Base-by-base conservation (phyloP, 139 green algal species). In the Eudorina sp. region DNA sequence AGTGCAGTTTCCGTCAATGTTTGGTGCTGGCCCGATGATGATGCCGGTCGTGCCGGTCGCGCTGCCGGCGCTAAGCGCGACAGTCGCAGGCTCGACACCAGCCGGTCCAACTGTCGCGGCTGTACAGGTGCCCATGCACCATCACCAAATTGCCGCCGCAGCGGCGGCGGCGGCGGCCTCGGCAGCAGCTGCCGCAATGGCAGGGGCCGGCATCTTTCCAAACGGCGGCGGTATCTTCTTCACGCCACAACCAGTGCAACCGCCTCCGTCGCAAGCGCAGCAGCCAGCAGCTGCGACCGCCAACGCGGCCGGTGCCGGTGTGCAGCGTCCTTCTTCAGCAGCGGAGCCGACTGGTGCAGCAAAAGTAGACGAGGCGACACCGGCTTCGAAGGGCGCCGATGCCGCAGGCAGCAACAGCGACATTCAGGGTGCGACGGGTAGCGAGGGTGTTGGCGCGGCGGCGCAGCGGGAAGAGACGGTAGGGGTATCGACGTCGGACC, bases 71-170 rank as follows among this genome's bases (percentile, higher is more conserved):
- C 68, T 18, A 29, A 68, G 18, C 25, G 68, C 68, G 3, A 1
- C 68, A n/a, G 36, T 34, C 40, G 31, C 68, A 48, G 68, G 11
- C 41, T 23, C 70, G 16, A 34, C 25, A 23, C n/a, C n/a, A n/a
- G 7, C 70, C 23, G 70, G 40, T 4, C 13, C 70, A 18, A 41
- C 48, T 34, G 73, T 75, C 38, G 79, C 55, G 1, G 55, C 19
- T 6, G 21, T 85, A 8, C 38, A 55, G 40, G 79, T 75, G 23
- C 79, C 60, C 58, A 36, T 85, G 79, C 55, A 58, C n/a, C 79
- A 72, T 21, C 60, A 75, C 55, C 60, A 85, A 38, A 13, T 66
- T 25, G 79, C 79, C 0, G 55, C 79, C 1, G 53, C 55, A 60
- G 53, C 81, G 16, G 53, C 79, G 23, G 79, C 58, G 25, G 79